phyloP scores from a whole-genome alignment of 1,139 yeast species.

The Saccharomyces uvarum region DNA sequence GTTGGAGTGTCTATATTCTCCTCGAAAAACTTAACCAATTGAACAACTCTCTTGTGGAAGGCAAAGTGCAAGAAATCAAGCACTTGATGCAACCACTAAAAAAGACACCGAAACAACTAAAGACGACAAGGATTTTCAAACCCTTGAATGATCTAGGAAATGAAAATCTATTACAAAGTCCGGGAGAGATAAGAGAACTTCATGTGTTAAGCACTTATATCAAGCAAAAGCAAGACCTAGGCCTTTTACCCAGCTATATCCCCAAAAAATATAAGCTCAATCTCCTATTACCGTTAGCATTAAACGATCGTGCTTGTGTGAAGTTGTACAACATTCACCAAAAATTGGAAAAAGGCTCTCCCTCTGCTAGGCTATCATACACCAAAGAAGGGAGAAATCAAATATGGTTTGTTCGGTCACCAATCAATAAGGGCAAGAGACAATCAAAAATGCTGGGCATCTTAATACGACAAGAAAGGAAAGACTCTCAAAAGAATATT shows the following conservation, averaged over 20 bases:
- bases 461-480: constrained; percentile 18
- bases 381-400: constrained; percentile 23
- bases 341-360: constrained; percentile 23
- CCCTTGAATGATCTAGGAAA: not conserved
- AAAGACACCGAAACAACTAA: constrained; percentile 5
- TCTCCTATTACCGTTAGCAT: constrained; percentile 24
- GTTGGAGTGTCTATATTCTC: constrained; percentile 20
- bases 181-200: constrained; percentile 9
- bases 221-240: constrained; percentile 10
- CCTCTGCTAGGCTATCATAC: constrained; percentile 17
- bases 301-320: constrained; percentile 18
- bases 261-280: constrained; percentile 14
- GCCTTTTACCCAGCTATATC: constrained; percentile 15
- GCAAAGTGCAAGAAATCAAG: constrained; percentile 9
- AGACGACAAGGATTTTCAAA: constrained; percentile 3
- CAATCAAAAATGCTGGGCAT: constrained; percentile 24
- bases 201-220: constrained; percentile 16
- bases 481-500: constrained; percentile 17
- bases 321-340: constrained; percentile 15
- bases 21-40: constrained; percentile 13
- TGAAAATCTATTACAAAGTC: not conserved
- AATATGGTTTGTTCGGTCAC: constrained; percentile 29
- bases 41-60: constrained; percentile 9
- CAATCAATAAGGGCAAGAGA: constrained; percentile 21
- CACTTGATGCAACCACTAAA: constrained; percentile 8